A percentile compares a stretch with the other conserved stretches of the same genome.
Conservation (phyloP, 2,329 filamentous ascomycete species). For the Fusarium beomiforme region DNA sequence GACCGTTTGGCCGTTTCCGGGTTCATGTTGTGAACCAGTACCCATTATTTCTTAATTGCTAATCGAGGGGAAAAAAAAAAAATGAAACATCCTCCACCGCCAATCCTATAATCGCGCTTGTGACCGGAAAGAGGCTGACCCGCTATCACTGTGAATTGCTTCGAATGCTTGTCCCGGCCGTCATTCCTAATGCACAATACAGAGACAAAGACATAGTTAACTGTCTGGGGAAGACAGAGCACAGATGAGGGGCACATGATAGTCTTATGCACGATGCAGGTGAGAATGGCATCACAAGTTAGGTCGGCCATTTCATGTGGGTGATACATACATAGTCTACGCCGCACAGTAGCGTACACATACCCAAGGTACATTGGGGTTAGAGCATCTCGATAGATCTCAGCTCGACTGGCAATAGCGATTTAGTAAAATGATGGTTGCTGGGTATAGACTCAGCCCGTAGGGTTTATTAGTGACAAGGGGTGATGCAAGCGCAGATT, state of each 20-base stretch:
- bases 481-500: conserved; percentile 3
- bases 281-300: conserved; percentile 24
- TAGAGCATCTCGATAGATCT: conserved; percentile 25
- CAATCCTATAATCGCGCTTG: conserved; percentile 1
- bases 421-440: conserved; percentile 3
- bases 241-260: conserved; percentile 3
- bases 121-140: conserved; percentile 5
- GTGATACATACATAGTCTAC: conserved; percentile 21
- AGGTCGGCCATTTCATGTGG: conserved; percentile 18
- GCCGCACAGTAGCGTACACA: conserved; percentile 21
- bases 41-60: conserved; percentile 14
- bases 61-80: neutral
- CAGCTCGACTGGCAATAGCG: conserved; percentile 17
- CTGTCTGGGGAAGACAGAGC: conserved; percentile 4
- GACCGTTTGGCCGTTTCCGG: neutral
- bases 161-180: conserved; percentile 1
- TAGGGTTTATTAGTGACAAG: conserved; percentile 1
- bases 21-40: conserved; percentile 7
- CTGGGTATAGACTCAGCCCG: conserved; percentile 4
- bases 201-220: neutral
- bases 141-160: conserved; percentile 10
- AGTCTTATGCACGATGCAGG: conserved; percentile 33
- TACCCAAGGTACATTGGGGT: neutral
- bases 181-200: conserved; percentile 22
- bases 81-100: conserved; percentile 18